Conservation (phyloP, 805 yeast species). For the Ogataea corticis region DNA sequence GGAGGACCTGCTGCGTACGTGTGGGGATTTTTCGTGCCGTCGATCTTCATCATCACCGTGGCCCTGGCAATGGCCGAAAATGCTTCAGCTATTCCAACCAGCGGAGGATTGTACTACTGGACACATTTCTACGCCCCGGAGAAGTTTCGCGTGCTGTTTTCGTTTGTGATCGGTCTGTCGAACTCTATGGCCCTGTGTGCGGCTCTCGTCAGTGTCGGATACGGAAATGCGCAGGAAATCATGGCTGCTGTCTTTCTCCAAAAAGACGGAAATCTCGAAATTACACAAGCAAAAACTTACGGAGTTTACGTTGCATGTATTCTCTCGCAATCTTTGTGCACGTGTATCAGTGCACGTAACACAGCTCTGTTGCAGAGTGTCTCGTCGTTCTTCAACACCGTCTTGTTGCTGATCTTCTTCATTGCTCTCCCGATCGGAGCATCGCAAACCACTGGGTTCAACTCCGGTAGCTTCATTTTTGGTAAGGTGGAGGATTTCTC, state of each 20-base stretch:
- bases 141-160: constrained; percentile 47
- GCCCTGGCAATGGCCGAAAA: constrained; percentile 64
- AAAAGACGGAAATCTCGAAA: constrained; percentile 53
- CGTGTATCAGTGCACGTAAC: constrained; percentile 57
- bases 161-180: constrained; percentile 65
- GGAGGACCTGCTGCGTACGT: constrained; percentile 66
- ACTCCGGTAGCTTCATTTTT: constrained; percentile 53
- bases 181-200: constrained; percentile 67
- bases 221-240: constrained; percentile 63
- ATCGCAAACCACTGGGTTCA: constrained; percentile 40
- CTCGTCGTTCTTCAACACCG: constrained; percentile 55
- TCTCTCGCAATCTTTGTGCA: constrained; percentile 49
- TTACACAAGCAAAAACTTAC: constrained; percentile 54
- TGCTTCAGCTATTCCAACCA: constrained; percentile 70
- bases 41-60: constrained; percentile 52
- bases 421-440: constrained; percentile 66
- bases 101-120: constrained; percentile 75
- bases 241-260: constrained; percentile 54
- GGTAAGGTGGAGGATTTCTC: constrained; percentile 49
- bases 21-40: constrained; percentile 73
- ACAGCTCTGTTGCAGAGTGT: constrained; percentile 59
- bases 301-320: constrained; percentile 68
- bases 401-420: constrained; percentile 51
- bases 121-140: constrained; percentile 67
- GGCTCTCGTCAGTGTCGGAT: constrained; percentile 65